phyloP scores from a whole-genome alignment of 768 basidiomycete species.

The Tephrocybe sp. region DNA sequence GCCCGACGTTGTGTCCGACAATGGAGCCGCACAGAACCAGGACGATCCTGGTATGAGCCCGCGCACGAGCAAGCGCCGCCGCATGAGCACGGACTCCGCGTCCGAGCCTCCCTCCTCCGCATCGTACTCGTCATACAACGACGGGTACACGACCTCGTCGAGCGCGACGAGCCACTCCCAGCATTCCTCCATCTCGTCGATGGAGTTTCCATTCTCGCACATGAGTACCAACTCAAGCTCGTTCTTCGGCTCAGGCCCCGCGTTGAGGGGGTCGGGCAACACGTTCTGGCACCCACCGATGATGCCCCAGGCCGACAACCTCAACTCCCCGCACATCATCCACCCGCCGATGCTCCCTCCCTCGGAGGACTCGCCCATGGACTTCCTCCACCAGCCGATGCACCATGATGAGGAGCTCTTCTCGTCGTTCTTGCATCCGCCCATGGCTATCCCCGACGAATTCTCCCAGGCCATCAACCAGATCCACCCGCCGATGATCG shows the following conservation, averaged over 20 bases:
- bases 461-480: conserved; percentile 4
- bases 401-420: conserved; percentile 69
- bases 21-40: not conserved
- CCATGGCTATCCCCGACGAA: conserved; percentile 42
- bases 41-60: conserved; percentile 36
- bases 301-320: conserved; percentile 53
- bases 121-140: conserved; percentile 61
- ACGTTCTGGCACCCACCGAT: conserved; percentile 83
- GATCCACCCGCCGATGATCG: conserved; percentile 25
- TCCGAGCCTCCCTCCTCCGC: conserved; percentile 62
- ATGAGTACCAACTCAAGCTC: conserved; percentile 11
- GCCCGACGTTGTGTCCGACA: conserved; percentile 33
- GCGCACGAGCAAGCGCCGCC: conserved; percentile 62
- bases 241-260: conserved; percentile 38
- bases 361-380: conserved; percentile 65
- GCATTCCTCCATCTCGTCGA: conserved; percentile 61
- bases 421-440: conserved; percentile 46
- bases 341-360: conserved; percentile 72
- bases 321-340: conserved; percentile 55
- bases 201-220: conserved; percentile 68
- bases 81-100: conserved; percentile 65
- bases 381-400: conserved; percentile 68
- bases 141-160: conserved; percentile 51
- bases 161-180: conserved; percentile 49
- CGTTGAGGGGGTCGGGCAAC: conserved; percentile 55